Evolutionary conservation across 2,329 filamentous ascomycete genomes (phyloP), one percentile per base, ranked within the genome.

Genomic region (Trichoderma hamatum): DNA sequence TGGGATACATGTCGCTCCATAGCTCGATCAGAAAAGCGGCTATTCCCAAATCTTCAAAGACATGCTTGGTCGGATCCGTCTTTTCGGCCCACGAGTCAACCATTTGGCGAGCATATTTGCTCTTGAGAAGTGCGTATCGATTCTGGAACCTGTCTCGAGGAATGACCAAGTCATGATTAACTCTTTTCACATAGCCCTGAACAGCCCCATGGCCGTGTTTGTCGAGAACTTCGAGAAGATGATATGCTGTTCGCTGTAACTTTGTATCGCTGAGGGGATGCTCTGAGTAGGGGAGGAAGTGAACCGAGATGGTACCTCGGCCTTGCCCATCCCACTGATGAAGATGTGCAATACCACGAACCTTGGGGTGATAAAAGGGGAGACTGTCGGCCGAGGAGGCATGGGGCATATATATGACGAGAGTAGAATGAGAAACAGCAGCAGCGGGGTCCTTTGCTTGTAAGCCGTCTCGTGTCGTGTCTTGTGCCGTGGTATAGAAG

Each of bases 11-110:
- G 69, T 91, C 88, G 14, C 83, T 81, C 96, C 96, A 99, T 2
- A 98, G 82, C 81, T 97, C 94, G 30, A 98, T 92, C 63, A 98
- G 82, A 75, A 97, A 99, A 0, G 95, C 92, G 0, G 95, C 92
- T 71, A 99, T 97, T 4, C 89, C 87, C 24, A 99, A 82, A 76
- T 98, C 95, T 77, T 99, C 96, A 79, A 97, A 98, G 3, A 98
- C 93, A 76, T 98, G 94, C 78, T 98, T 99, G 19, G 84, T 84
- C 0, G 94, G 92, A 76, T 97, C 94, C 0, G 94, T 98, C 63
- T 86, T 86, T 81, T 98, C 96, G 16, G 89, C 89, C 96, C 95
- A 99, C 1, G 80, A 82, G n/a, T 87, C 80, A 16, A 94, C 90
- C 14, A 99, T 82, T 1, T 80, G 75, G 24, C 87, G 86, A 0